These are phyloP conservation scores for Thalassiosira mediterranea DNA, from an alignment of 352 stramenopile species.

Conservation along the genomic window DNA sequence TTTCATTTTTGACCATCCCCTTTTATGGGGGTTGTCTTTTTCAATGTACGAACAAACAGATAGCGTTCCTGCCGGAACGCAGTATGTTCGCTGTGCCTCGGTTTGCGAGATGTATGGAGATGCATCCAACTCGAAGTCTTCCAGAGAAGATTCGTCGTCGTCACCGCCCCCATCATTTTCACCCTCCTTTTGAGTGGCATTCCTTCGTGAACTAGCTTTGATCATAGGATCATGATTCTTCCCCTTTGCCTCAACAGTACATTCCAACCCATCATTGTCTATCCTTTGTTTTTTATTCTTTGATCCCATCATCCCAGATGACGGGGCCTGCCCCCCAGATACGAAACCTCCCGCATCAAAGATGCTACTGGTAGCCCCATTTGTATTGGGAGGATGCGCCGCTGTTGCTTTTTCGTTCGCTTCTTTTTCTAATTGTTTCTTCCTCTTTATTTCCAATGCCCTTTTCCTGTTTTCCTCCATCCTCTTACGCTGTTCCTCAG, in stretches of 20 bases:
- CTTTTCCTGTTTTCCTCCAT: conserved; percentile 73
- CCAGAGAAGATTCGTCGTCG: conserved; percentile 58
- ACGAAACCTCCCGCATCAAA: conserved; percentile 43
- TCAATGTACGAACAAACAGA: conserved; percentile 69
- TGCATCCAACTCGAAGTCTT: conserved; percentile 75
- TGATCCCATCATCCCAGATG: neutral
- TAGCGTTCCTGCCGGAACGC: conserved; percentile 73
- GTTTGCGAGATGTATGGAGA: conserved; percentile 72
- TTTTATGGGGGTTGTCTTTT: conserved; percentile 70
- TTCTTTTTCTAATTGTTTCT: conserved; percentile 53
- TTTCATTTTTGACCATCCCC: conserved; percentile 73
- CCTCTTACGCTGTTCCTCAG: conserved; percentile 71
- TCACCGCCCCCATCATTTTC: neutral
- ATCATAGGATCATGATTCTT: neutral
- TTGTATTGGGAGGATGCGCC: neutral
- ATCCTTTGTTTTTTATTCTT: conserved; percentile 31
- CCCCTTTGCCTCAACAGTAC: neutral
- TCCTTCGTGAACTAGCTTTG: neutral
- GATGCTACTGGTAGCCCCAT: neutral
- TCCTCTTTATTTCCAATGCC: conserved; percentile 71
- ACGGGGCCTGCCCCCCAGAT: neutral
- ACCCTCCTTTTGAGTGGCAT: neutral
- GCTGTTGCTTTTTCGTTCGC: conserved; percentile 21
- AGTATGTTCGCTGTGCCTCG: conserved; percentile 74
- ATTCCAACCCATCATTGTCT: conserved; percentile 13